Base-by-base conservation (phyloP, 1,284 basidiomycete species). In the Phlebopus sp. region DNA sequence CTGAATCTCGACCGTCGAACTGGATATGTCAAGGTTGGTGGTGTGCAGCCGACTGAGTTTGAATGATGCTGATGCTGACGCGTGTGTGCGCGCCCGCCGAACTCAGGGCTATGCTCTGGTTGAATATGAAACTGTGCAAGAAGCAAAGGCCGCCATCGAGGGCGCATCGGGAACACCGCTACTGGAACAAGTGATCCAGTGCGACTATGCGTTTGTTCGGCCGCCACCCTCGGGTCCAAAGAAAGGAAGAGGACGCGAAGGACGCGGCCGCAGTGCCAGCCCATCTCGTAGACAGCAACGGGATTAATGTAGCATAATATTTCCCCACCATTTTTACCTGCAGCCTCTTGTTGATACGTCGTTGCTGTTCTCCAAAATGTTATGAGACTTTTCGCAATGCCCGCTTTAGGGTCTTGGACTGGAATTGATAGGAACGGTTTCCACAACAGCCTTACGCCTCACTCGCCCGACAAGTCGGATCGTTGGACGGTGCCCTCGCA, bases 1-100 rank as follows among this genome's bases (percentile, higher is more conserved):
- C 81, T 99, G 64, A 97, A 98, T 64, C 76, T 99, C 45, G 97
- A 99, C 73, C 83, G 96, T 51, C 81, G 97, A 53, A 99, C 97
- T 9, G 96, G 96, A 65, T 99, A 97, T 72, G 96, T 99, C 59
- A 99, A 99, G 87, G 96, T 90, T 58, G 55, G 82, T 25, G 6
- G 17, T 11, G 1, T 14, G 8, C 35, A 30, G 27, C 9, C 36
- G n/a, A 13, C 17, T 9, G 19, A 4, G 30, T 2, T 7, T 27
- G 6, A 9, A 25, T 19, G 15, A 8, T n/a, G 3, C 37, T 19
- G 15, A 8, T n/a, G 3, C 37, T 59, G 13, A 60, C 31, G 25
- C 36, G 34, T 9, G 21, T 23, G 21, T 6, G 21, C 21, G 21
- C 8, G 13, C 18, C 18, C 15, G 18, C 7, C 5, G 32, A 18